These are phyloP conservation scores for Rhizopogon roseolus DNA, from an alignment of 768 basidiomycete genomes.

Conservation along the genomic window DNA sequence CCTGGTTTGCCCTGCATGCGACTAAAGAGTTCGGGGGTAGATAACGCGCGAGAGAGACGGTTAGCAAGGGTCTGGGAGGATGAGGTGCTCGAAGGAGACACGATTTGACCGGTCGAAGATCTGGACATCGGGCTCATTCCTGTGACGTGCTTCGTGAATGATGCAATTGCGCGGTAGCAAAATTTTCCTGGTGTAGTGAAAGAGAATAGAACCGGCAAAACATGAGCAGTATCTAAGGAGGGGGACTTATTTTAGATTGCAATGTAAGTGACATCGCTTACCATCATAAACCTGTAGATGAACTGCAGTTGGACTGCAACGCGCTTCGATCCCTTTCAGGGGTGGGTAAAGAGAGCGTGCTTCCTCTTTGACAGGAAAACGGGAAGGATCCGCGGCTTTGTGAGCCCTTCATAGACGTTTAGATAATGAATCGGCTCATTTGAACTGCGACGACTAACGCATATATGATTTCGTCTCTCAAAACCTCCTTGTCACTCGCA, in stretches of 20 bases:
- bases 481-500: slow-evolving; percentile 85
- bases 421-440: not conserved
- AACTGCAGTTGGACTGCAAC: slow-evolving; percentile 64
- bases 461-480: slow-evolving; percentile 90
- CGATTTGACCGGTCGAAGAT: slow-evolving; percentile 4
- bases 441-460: slow-evolving; percentile 35
- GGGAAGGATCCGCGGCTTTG: slow-evolving; percentile 81
- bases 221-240: slow-evolving; percentile 59
- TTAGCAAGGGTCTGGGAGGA: not conserved
- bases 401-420: slow-evolving; percentile 59
- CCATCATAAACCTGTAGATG: slow-evolving; percentile 95
- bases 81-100: slow-evolving; percentile 3
- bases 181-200: slow-evolving; percentile 78
- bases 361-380: slow-evolving; percentile 47
- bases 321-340: slow-evolving; percentile 49
- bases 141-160: slow-evolving; percentile 64
- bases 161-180: slow-evolving; percentile 74
- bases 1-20: not conserved
- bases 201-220: slow-evolving; percentile 68
- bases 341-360: slow-evolving; percentile 50
- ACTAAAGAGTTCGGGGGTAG: slow-evolving; percentile 2
- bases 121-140: slow-evolving; percentile 30
- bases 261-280: slow-evolving; percentile 18
- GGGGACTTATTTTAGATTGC: slow-evolving; percentile 12
- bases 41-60: slow-evolving; percentile 4